Percentiles rank a stretch among this genome's conserved stretches.
Conservation (phyloP, 2,329 filamentous ascomycete species). For the Monilinia polystroma region DNA sequence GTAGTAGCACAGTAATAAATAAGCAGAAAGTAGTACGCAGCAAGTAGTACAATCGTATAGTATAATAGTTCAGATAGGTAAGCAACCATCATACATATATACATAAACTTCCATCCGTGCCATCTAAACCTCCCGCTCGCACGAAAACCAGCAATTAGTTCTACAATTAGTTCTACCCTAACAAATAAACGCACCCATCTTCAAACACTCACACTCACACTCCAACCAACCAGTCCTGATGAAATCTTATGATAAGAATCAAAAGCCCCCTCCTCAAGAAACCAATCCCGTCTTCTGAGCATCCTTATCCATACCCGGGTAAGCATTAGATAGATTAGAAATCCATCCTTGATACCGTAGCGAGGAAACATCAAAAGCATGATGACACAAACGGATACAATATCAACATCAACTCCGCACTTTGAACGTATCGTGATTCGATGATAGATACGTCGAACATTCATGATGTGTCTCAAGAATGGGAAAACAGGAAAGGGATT, state of each 20-base stretch:
- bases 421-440: neutral
- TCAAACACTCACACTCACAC: too few relatives aligned
- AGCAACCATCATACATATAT: too few relatives aligned
- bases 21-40: too few relatives aligned
- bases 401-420: neutral
- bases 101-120: too few relatives aligned
- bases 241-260: neutral
- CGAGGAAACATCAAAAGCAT: neutral
- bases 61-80: too few relatives aligned
- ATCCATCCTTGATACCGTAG: too few relatives aligned
- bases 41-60: too few relatives aligned
- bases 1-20: too few relatives aligned
- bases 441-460: neutral
- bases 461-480: constrained; percentile 5
- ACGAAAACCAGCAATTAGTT: neutral
- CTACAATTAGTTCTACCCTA: too few relatives aligned
- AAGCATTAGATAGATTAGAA: neutral
- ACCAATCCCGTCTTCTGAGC: neutral
- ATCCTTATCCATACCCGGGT: neutral
- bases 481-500: neutral
- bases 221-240: neutral
- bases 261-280: neutral
- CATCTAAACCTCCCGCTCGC: neutral
- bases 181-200: too few relatives aligned
- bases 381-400: neutral